Conservation (phyloP, 176 grass and related monocot species). For the Bromus sterilis region DNA sequence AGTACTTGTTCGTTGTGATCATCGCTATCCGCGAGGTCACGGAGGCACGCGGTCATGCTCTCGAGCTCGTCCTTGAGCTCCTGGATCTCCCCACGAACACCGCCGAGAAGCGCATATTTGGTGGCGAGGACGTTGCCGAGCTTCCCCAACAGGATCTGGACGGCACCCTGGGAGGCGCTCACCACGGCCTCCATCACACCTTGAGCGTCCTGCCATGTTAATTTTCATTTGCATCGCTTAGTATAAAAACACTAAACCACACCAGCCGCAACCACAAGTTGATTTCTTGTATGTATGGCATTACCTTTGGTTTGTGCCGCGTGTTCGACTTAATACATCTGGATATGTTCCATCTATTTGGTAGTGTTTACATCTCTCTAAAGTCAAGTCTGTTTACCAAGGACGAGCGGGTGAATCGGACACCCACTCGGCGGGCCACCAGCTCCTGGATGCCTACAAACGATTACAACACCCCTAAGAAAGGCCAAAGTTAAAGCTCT, state of each 20-base stretch:
- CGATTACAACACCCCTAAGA: background rate
- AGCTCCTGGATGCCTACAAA: background rate
- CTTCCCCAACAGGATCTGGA: background rate
- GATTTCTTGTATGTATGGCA: background rate
- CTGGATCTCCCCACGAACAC: slow-evolving; percentile 1
- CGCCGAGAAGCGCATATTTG: background rate
- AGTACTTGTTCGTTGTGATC: background rate
- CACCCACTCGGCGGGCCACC: background rate
- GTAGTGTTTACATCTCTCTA: background rate
- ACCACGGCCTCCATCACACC: background rate
- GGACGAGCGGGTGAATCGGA: background rate
- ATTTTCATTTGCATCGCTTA: background rate
- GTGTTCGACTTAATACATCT: background rate
- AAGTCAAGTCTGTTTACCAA: background rate
- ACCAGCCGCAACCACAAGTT: background rate
- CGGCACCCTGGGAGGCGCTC: background rate
- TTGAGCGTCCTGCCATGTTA: background rate
- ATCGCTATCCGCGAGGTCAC: background rate
- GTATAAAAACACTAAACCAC: too few relatives aligned
- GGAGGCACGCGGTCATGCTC: slow-evolving; percentile 7
- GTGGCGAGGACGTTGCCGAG: background rate
- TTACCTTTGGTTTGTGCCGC: too few relatives aligned
- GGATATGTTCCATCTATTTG: background rate
- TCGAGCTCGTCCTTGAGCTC: slow-evolving; percentile 15
- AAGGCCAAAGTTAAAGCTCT: background rate